Evolutionary conservation across 495 filamentous ascomycete genomes (phyloP).

Genomic region (Penicillium dipodomyicola): DNA sequence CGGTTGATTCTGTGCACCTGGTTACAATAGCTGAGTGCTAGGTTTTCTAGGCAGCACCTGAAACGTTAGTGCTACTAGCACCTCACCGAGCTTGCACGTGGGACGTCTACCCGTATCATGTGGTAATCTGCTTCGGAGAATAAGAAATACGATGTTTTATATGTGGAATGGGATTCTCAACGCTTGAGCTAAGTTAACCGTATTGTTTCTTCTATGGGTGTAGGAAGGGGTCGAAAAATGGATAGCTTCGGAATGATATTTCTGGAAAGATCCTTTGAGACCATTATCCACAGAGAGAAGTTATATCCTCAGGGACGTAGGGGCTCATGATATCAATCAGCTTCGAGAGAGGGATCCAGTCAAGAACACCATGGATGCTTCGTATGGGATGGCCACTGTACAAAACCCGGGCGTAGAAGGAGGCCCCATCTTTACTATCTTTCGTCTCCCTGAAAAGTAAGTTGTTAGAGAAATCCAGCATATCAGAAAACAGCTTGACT

Average conservation of each 20-base stretch:
- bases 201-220: background rate
- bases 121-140: background rate
- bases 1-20: background rate
- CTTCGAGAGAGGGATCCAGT: constrained; percentile 35
- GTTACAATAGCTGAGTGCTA: background rate
- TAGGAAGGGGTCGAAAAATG: no score
- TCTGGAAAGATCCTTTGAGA: background rate
- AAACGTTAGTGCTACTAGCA: background rate
- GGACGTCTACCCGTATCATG: background rate
- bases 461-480: background rate
- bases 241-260: background rate
- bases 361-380: constrained; percentile 33
- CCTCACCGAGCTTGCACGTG: no score
- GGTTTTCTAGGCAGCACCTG: background rate
- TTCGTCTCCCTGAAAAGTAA: constrained; percentile 12
- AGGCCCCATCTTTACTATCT: constrained; percentile 1
- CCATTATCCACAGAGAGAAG: constrained; percentile 13
- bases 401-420: constrained; percentile 37
- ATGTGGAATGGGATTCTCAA: no score
- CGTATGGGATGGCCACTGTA: constrained; percentile 40
- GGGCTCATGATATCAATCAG: constrained; percentile 26
- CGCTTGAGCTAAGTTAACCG: no score
- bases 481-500: constrained; percentile 43
- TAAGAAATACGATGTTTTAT: background rate
- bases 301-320: constrained; percentile 35